Conservation (phyloP, 352 stramenopile genomes). For the Globisporangium nunn region DNA sequence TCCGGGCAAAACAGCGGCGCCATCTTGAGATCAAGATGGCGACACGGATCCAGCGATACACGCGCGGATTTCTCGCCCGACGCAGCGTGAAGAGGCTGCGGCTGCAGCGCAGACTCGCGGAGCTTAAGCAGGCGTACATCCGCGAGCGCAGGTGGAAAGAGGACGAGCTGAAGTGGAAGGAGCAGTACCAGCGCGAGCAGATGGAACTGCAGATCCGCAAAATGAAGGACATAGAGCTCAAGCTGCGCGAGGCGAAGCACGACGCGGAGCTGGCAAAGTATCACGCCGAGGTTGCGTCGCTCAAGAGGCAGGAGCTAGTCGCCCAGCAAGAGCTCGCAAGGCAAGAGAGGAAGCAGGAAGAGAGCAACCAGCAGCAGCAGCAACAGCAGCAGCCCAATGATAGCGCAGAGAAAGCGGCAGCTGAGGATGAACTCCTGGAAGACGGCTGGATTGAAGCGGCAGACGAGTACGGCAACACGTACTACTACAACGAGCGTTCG, state of each 20-base stretch:
- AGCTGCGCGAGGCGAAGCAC: conserved; percentile 51
- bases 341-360: conserved; percentile 7
- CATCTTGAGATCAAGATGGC: conserved; percentile 27
- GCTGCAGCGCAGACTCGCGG: conserved; percentile 26
- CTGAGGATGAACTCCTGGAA: conserved; percentile 3
- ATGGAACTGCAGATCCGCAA: conserved; percentile 45
- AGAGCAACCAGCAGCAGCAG: conserved; percentile 5
- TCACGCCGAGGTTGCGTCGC: conserved; percentile 37
- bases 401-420: background rate
- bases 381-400: conserved; percentile 1
- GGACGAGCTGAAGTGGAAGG: conserved; percentile 37
- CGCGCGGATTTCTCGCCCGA: conserved; percentile 28
- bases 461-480: conserved; percentile 47
- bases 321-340: conserved; percentile 10
- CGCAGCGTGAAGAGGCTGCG: conserved; percentile 20
- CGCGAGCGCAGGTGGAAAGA: conserved; percentile 51
- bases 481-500: conserved; percentile 57
- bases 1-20: conserved; percentile 22
- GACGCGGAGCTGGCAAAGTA: conserved; percentile 52
- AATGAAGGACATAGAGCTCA: conserved; percentile 31
- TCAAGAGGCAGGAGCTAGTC: conserved; percentile 23
- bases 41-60: conserved; percentile 26
- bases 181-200: conserved; percentile 54
- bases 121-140: conserved; percentile 51
- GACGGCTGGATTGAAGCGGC: conserved; percentile 22